Evolutionary conservation across 306 rosid genomes (phyloP).

Genomic region (Quercus wislizeni): DNA sequence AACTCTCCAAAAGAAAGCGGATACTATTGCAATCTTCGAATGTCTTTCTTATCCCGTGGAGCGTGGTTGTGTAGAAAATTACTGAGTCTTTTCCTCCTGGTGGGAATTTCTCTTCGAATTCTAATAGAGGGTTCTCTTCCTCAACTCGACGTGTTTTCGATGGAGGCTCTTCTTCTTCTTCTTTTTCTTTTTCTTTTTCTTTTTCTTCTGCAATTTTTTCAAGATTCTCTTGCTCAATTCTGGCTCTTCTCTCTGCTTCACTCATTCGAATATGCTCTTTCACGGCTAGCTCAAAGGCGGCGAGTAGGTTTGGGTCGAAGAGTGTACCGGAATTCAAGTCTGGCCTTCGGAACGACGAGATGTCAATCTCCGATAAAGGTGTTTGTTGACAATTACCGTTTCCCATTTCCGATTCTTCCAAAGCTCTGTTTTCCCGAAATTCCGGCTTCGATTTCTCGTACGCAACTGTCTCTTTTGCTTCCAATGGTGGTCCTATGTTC

Average conservation of each 20-base stretch:
- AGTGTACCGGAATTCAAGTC: slow-evolving; percentile 74
- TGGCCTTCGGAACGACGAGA: slow-evolving; percentile 59
- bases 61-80: slow-evolving; percentile 77
- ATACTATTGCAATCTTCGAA: slow-evolving; percentile 78
- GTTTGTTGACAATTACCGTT: slow-evolving; percentile 1
- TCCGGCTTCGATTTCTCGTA: slow-evolving; percentile 17
- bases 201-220: neutral
- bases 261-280: slow-evolving; percentile 40
- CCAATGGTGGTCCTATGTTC: slow-evolving; percentile 42
- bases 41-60: slow-evolving; percentile 74
- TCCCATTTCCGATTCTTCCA: slow-evolving; percentile 19
- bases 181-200: neutral
- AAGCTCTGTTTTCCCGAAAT: slow-evolving; percentile 19
- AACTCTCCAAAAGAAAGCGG: slow-evolving; percentile 72
- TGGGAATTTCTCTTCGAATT: slow-evolving; percentile 63
- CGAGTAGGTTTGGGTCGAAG: slow-evolving; percentile 76
- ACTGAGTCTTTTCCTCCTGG: slow-evolving; percentile 64
- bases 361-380: slow-evolving; percentile 42
- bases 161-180: slow-evolving; percentile 16
- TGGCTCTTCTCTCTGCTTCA: slow-evolving; percentile 42
- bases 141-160: slow-evolving; percentile 21
- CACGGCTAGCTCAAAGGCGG: slow-evolving; percentile 56
- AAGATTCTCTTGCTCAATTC: slow-evolving; percentile 4
- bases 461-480: slow-evolving; percentile 5
- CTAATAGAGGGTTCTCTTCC: slow-evolving; percentile 37